These are phyloP conservation scores for Fusarium buxicola DNA, from an alignment of 2,329 filamentous ascomycete species.

Conservation along the genomic window DNA sequence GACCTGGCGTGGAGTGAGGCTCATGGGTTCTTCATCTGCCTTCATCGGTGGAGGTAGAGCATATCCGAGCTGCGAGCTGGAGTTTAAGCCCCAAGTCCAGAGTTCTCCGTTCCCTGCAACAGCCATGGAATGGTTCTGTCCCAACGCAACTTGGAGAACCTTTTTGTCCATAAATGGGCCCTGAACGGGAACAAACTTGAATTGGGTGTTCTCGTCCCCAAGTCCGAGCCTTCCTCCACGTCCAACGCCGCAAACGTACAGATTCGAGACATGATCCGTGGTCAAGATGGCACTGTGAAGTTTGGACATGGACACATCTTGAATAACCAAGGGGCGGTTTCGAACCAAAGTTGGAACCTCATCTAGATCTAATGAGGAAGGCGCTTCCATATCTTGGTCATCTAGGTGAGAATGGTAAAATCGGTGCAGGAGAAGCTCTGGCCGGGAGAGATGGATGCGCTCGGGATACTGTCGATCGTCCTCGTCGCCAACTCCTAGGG, in stretches of 20 bases:
- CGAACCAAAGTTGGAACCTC: conserved; percentile 80
- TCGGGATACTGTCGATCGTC: conserved; percentile 96
- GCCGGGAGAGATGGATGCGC: conserved; percentile 79
- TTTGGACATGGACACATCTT: conserved; percentile 89
- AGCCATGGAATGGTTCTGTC: conserved; percentile 91
- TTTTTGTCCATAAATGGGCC: conserved; percentile 80
- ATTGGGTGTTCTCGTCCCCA: conserved; percentile 89
- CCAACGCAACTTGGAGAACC: conserved; percentile 82
- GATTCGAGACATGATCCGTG: conserved; percentile 85
- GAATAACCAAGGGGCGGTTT: conserved; percentile 78
- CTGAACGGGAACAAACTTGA: conserved; percentile 85
- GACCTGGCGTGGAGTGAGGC: conserved; percentile 84
- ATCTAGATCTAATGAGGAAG: conserved; percentile 47
- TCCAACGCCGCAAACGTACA: conserved; percentile 93
- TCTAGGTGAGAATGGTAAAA: conserved; percentile 78
- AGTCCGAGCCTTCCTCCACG: conserved; percentile 89
- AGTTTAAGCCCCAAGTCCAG: conserved; percentile 95
- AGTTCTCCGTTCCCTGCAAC: conserved; percentile 88
- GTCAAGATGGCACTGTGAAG: conserved; percentile 91
- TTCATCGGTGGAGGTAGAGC: conserved; percentile 72
- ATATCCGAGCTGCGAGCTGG: conserved; percentile 88
- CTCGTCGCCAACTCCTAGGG: conserved; percentile 92
- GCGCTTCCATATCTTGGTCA: conserved; percentile 52
- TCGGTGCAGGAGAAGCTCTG: conserved; percentile 78
- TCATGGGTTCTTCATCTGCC: conserved; percentile 86